These are phyloP conservation scores for Venustampulla echinocandica DNA, from an alignment of 495 filamentous ascomycete species.

Conservation along the genomic window DNA sequence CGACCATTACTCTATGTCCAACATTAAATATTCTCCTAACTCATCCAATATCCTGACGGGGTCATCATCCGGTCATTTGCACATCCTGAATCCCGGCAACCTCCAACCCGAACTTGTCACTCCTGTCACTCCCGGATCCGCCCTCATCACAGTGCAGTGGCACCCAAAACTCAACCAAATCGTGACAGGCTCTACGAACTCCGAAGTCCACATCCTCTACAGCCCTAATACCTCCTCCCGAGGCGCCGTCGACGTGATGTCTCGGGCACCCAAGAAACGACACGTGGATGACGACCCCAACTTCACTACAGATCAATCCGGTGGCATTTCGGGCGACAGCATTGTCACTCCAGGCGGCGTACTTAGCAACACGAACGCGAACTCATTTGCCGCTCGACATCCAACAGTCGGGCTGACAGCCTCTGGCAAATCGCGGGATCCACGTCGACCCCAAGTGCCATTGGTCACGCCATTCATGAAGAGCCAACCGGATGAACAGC, in stretches of 20 bases:
- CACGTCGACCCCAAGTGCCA: conserved; percentile 72
- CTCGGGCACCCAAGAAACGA: conserved; percentile 83
- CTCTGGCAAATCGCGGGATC: conserved; percentile 71
- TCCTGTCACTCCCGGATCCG: conserved; percentile 71
- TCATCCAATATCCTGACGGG: conserved; percentile 79
- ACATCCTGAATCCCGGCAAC: conserved; percentile 89
- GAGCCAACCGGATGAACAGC: conserved; percentile 79
- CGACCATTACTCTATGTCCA: conserved; percentile 69
- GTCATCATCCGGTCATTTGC: conserved; percentile 75
- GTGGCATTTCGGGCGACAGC: conserved; percentile 73
- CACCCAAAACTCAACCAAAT: conserved; percentile 95
- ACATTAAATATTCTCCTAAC: conserved; percentile 81
- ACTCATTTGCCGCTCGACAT: conserved; percentile 54
- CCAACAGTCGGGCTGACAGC: conserved; percentile 66
- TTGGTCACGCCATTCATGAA: conserved; percentile 86
- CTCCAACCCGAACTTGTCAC: conserved; percentile 76
- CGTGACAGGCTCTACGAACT: conserved; percentile 83
- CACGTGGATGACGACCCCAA: conserved; percentile 89
- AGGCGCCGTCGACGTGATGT: conserved; percentile 85
- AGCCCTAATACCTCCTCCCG: conserved; percentile 70
- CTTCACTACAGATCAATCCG: conserved; percentile 70
- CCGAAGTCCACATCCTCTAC: conserved; percentile 82
- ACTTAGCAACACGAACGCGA: conserved; percentile 31
- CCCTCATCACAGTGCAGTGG: conserved; percentile 81
- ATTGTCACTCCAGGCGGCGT: conserved; percentile 60